Evolutionary conservation across 202 grass and related monocot genomes (phyloP).

Genomic region (Schoenoplectus tabernaemontani): DNA sequence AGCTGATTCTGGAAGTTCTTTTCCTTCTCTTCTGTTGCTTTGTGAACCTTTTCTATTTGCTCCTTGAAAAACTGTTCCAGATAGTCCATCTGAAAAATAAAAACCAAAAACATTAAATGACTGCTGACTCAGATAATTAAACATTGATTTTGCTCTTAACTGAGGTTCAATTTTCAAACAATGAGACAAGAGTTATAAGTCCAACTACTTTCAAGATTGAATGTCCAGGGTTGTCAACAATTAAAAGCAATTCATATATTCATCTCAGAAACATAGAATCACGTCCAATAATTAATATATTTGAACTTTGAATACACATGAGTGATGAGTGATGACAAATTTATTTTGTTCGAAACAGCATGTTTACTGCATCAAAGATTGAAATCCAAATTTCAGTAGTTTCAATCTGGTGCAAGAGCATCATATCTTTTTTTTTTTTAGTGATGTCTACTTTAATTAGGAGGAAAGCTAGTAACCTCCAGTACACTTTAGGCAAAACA

Average conservation of each 20-base stretch:
- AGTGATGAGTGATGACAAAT: background rate
- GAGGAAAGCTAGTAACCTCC: background rate
- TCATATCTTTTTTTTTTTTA: background rate
- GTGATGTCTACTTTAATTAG: background rate
- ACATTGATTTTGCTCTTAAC: background rate
- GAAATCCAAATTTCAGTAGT: background rate
- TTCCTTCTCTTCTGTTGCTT: constrained; percentile 63
- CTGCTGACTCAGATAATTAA: background rate
- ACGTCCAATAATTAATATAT: background rate
- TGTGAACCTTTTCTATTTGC: constrained; percentile 69
- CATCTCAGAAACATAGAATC: background rate
- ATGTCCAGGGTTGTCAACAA: background rate
- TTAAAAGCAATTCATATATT: background rate
- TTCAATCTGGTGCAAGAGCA: background rate
- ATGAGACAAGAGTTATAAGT: too few relatives aligned
- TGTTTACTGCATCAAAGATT: background rate
- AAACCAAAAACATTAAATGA: background rate
- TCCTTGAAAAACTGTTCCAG: constrained; percentile 78
- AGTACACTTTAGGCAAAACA: background rate
- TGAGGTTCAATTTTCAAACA: too few relatives aligned
- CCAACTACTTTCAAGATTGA: too few relatives aligned
- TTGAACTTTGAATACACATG: background rate
- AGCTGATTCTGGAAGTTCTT: constrained; percentile 51
- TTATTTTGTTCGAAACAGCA: background rate
- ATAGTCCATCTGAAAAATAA: constrained; percentile 60